Base-by-base conservation (phyloP, 495 filamentous ascomycete species). In the Oleoguttula mirabilis region DNA sequence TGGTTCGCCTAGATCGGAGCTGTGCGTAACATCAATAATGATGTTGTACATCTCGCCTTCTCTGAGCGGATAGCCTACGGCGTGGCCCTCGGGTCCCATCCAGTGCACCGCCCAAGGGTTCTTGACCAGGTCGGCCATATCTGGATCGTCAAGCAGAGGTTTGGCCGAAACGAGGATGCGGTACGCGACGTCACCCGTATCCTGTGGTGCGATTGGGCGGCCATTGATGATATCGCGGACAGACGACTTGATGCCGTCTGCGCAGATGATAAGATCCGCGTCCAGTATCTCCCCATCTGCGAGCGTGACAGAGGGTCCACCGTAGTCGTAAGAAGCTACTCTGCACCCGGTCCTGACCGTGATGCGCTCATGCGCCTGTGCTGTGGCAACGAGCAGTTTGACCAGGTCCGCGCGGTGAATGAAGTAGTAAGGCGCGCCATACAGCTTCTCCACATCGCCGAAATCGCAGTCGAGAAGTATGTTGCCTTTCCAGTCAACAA, bases 41-140 rank as follows among this genome's bases (percentile, higher is more conserved):
- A 52, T 48, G 30, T 52, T 52, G 39, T 47, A 52, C 2, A 52
- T 37, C 25, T 52, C 49, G 33, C 49, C 49, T 17, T 31, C 44
- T 16, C 45, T 22, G 4, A 52, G 31, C 30, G 45, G 49, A 32
- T 52, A 52, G 32, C 49, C 49, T 10, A 52, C 49, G 4, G 36
- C 38, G 36, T 52, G 49, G 2, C 36, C 49, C 25, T 52, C 49
- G 5, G 49, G 49, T 10, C 49, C 49, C 38, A 45, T 46, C 49
- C 49, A 52, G 25, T 45, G 39, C 16, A 37, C 32, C 3, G 45
- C 39, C 33, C 38, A 42, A 3, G 45, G 49, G 19, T 47, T 39
- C 8, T 39, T 24, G 44, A 48, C 42, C 12, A 48, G 36, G 11
- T 45, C 23, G 2, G 32, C 37, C 49, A 52, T 39, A 3, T 32